These are phyloP conservation scores for Waitea zeae DNA, from an alignment of 1,284 basidiomycete species.

Conservation along the genomic window DNA sequence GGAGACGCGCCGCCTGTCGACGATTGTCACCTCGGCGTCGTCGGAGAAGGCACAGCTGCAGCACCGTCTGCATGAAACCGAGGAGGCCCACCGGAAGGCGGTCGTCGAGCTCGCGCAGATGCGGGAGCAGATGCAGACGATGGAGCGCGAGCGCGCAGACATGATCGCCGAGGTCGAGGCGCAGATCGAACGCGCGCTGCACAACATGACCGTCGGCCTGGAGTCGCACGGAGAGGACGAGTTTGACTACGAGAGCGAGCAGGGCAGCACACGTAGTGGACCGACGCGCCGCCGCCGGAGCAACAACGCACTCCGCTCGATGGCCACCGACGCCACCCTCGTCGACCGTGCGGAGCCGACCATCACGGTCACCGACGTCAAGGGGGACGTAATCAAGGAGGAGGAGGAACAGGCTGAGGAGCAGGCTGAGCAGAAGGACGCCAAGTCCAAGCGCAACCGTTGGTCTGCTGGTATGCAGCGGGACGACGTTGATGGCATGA, in stretches of 20 bases:
- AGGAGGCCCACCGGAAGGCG: constrained; percentile 55
- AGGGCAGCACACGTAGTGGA: constrained; percentile 22
- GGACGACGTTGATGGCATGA: constrained; percentile 39
- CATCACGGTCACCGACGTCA: constrained; percentile 18
- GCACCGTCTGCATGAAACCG: constrained; percentile 55
- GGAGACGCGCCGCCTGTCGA: constrained; percentile 69
- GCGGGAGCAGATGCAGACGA: constrained; percentile 62
- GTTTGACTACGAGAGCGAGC: constrained; percentile 46
- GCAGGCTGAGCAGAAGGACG: constrained; percentile 41
- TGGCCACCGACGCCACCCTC: constrained; percentile 59
- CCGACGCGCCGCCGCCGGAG: constrained; percentile 33
- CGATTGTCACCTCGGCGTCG: constrained; percentile 57
- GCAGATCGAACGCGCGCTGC: constrained; percentile 69
- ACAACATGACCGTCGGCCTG: constrained; percentile 65
- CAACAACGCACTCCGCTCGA: constrained; percentile 46
- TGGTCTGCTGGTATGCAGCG: constrained; percentile 45
- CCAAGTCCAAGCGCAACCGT: constrained; percentile 42
- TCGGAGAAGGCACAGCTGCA: constrained; percentile 63
- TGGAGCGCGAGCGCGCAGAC: constrained; percentile 69
- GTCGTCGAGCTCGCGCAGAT: constrained; percentile 51
- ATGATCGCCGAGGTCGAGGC: constrained; percentile 81
- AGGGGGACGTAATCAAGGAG: constrained; percentile 31
- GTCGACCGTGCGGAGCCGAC: constrained; percentile 38
- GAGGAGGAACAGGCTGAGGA: constrained; percentile 25
- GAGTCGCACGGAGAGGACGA: constrained; percentile 22